Evolutionary conservation across 441 rosid species (phyloP).

Genomic region (Populus hybrid): DNA sequence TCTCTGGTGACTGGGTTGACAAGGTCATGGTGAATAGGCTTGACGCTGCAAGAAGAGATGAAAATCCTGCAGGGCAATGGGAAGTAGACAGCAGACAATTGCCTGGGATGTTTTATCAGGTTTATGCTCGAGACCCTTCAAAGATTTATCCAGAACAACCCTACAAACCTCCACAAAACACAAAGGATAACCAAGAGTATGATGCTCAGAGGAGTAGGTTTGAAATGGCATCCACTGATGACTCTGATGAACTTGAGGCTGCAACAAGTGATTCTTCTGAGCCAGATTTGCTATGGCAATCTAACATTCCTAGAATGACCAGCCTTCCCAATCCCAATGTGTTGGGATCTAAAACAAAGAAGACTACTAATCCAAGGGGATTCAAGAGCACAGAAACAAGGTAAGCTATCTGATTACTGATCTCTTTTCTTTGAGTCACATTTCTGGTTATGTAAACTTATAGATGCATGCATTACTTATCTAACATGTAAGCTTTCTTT

Average conservation of each 20-base stretch:
- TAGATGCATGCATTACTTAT: not conserved
- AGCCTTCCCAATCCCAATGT: slow-evolving; percentile 40
- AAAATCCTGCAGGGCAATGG: slow-evolving; percentile 26
- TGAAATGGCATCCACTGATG: slow-evolving; percentile 34
- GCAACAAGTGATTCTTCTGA: slow-evolving; percentile 91
- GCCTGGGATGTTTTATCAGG: slow-evolving; percentile 39
- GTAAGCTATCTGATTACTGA: slow-evolving; percentile 27
- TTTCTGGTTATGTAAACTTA: not conserved
- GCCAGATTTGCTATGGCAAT: slow-evolving; percentile 83
- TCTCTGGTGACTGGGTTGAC: slow-evolving; percentile 58
- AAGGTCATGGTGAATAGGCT: slow-evolving; percentile 11
- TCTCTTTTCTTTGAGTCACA: not conserved
- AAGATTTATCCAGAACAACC: not conserved
- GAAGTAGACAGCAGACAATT: slow-evolving; percentile 33
- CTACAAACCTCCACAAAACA: not conserved
- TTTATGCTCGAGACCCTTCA: slow-evolving; percentile 37
- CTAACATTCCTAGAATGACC: slow-evolving; percentile 45
- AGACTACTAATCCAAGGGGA: slow-evolving; percentile 32
- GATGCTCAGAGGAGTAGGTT: not conserved
- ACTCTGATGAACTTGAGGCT: slow-evolving; percentile 74
- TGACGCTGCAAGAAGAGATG: slow-evolving; percentile 25
- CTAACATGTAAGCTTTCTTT: not conserved
- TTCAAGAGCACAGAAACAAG: slow-evolving; percentile 52
- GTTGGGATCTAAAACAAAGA: slow-evolving; percentile 46
- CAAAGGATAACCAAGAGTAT: not conserved